A percentile compares a stretch with the other conserved stretches of the same genome.
These are phyloP conservation scores for Epithele typhae DNA, from an alignment of 768 basidiomycete genomes.

Conservation along the genomic window DNA sequence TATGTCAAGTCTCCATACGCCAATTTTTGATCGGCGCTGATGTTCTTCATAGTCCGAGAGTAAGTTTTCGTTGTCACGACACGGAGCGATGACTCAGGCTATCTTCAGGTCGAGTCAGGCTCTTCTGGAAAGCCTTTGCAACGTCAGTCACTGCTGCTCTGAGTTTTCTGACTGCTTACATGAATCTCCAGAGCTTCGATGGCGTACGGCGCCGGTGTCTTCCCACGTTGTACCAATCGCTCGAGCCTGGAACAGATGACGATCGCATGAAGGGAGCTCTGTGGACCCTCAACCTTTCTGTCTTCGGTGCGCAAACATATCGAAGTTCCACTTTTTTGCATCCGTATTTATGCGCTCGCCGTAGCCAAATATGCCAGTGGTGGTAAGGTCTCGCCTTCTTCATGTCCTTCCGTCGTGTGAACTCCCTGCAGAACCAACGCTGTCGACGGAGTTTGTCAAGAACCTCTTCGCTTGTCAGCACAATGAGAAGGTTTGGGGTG, in stretches of 20 bases:
- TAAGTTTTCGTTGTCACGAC: constrained; percentile 18
- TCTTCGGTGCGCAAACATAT: constrained; percentile 52
- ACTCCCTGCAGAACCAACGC: constrained; percentile 49
- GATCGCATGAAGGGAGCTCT: constrained; percentile 92
- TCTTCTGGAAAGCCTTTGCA: constrained; percentile 37
- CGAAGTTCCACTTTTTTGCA: background rate
- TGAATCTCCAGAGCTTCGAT: constrained; percentile 50
- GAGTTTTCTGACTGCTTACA: background rate
- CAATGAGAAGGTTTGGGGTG: constrained; percentile 86
- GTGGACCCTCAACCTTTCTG: constrained; percentile 66
- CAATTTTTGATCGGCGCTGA: no score
- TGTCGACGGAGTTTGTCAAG: constrained; percentile 54
- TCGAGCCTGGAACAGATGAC: constrained; percentile 71
- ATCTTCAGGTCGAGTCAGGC: constrained; percentile 34
- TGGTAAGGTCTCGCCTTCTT: constrained; percentile 23
- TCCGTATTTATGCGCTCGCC: background rate
- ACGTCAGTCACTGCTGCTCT: constrained; percentile 30
- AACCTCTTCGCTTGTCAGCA: constrained; percentile 70
- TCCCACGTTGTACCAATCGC: constrained; percentile 50
- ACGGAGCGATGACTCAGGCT: background rate
- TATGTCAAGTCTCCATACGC: constrained; percentile 13
- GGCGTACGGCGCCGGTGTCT: constrained; percentile 62
- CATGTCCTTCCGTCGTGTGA: no score
- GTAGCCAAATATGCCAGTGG: constrained; percentile 39
- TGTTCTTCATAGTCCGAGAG: constrained; percentile 25